These are phyloP conservation scores for Fusarium praegraminearum DNA, from an alignment of 2,329 filamentous ascomycete genomes.

Conservation along the genomic window DNA sequence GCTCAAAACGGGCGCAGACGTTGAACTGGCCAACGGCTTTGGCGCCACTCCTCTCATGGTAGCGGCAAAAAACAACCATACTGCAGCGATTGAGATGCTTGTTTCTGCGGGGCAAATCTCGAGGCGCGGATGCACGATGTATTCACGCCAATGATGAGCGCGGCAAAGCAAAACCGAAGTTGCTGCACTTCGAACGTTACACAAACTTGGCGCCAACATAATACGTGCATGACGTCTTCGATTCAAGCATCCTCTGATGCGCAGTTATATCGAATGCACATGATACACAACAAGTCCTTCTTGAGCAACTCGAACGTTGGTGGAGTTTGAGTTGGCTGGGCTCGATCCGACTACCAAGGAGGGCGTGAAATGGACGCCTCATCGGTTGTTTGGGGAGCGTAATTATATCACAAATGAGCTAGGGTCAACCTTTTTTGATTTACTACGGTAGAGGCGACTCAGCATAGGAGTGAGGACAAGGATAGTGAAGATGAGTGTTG, in stretches of 20 bases:
- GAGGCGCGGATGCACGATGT: too few relatives aligned
- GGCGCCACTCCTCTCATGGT: too few relatives aligned
- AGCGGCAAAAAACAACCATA: too few relatives aligned
- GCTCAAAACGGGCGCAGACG: too few relatives aligned
- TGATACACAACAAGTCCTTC: not conserved
- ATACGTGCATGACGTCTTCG: not conserved
- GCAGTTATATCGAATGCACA: not conserved
- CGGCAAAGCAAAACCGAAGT: too few relatives aligned
- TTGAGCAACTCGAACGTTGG: not conserved
- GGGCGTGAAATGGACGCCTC: not conserved
- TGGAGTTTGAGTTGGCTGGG: not conserved
- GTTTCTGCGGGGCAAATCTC: too few relatives aligned
- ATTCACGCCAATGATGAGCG: too few relatives aligned
- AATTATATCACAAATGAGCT: not conserved
- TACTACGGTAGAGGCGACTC: not conserved
- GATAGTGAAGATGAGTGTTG: not conserved
- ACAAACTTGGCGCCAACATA: too few relatives aligned
- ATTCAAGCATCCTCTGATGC: not conserved
- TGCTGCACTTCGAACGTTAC: too few relatives aligned
- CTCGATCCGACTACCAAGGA: not conserved
- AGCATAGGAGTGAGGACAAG: not conserved
- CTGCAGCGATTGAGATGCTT: too few relatives aligned
- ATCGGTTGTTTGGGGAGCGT: not conserved
- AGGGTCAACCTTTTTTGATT: not conserved
- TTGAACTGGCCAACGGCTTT: too few relatives aligned